Percentiles rank a stretch among this genome's conserved stretches.
phyloP scores from a whole-genome alignment of 176 grass and related monocot genomes.

The Chloris gayana region DNA sequence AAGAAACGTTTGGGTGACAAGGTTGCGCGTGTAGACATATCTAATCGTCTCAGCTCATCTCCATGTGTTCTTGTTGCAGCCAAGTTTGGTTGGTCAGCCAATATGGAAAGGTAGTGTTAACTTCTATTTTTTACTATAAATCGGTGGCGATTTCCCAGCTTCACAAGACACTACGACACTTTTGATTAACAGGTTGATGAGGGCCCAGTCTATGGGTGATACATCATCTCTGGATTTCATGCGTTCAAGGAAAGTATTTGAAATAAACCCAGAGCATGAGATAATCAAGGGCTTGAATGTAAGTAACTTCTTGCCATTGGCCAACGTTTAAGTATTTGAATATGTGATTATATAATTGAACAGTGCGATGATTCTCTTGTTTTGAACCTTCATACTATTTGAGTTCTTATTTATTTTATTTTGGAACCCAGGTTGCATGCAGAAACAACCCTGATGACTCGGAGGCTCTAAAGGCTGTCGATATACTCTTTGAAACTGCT shows the following conservation, averaged over 20 bases:
- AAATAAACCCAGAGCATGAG: constrained; percentile 94
- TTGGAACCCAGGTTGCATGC: constrained; percentile 67
- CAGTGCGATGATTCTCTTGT: neutral
- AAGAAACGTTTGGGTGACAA: constrained; percentile 90
- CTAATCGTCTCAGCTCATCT: constrained; percentile 83
- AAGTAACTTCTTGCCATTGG: constrained; percentile 14
- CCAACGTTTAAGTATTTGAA: neutral
- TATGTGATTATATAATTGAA: neutral
- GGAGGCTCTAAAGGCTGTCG: constrained; percentile 77
- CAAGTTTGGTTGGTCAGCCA: constrained; percentile 99
- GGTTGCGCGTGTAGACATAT: constrained; percentile 89
- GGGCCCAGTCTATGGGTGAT: constrained; percentile 84
- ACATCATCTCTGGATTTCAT: constrained; percentile 81
- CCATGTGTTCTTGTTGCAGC: constrained; percentile 94
- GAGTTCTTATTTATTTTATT: neutral
- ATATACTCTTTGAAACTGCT: constrained; percentile 93
- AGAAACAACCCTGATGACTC: constrained; percentile 69
- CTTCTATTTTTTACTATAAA: constrained; percentile 2
- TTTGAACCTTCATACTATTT: neutral
- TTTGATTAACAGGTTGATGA: constrained; percentile 76
- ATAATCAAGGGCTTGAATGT: constrained; percentile 90
- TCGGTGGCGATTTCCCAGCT: neutral
- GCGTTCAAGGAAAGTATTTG: constrained; percentile 94
- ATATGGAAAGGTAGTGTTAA: constrained; percentile 79
- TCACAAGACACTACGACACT: neutral